These are phyloP conservation scores for Zarea fungicola DNA, from an alignment of 2,329 filamentous ascomycete genomes.

Conservation along the genomic window DNA sequence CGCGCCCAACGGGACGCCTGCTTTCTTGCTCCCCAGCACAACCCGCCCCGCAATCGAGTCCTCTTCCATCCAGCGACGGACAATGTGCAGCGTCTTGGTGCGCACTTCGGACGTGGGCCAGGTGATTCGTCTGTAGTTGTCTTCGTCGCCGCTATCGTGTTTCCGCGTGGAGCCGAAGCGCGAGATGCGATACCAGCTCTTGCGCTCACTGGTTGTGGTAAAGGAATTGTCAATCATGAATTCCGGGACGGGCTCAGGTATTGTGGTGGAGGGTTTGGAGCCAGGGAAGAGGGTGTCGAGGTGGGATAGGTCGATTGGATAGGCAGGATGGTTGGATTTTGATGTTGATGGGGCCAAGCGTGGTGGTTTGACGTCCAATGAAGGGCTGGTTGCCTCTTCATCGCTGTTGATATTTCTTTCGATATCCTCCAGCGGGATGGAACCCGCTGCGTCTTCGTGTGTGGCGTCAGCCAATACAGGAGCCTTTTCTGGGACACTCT, in stretches of 20 bases:
- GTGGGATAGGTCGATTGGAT: conserved; percentile 28
- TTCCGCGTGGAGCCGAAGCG: conserved; percentile 54
- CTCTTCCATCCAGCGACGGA: conserved; percentile 62
- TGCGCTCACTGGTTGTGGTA: conserved; percentile 51
- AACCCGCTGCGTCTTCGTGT: background rate
- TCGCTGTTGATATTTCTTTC: background rate
- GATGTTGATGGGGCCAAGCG: background rate
- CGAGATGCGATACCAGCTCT: conserved; percentile 60
- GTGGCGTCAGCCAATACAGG: background rate
- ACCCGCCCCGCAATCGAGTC: conserved; percentile 52
- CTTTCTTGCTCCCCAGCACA: conserved; percentile 32
- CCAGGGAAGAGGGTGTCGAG: conserved; percentile 30
- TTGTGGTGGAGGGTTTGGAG: conserved; percentile 19
- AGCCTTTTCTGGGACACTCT: background rate
- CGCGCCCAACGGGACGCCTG: conserved; percentile 35
- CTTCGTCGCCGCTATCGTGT: conserved; percentile 51
- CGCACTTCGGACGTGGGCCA: conserved; percentile 54
- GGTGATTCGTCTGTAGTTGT: conserved; percentile 53
- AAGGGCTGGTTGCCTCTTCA: background rate
- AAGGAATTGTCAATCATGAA: conserved; percentile 48
- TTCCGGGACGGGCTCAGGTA: conserved; percentile 38
- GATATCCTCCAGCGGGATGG: no score
- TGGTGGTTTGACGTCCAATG: background rate
- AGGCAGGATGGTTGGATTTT: conserved; percentile 17
- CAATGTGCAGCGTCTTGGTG: conserved; percentile 50